Evolutionary conservation across 495 filamentous ascomycete genomes (phyloP).

Genomic region (Penicillium malachiteum): DNA sequence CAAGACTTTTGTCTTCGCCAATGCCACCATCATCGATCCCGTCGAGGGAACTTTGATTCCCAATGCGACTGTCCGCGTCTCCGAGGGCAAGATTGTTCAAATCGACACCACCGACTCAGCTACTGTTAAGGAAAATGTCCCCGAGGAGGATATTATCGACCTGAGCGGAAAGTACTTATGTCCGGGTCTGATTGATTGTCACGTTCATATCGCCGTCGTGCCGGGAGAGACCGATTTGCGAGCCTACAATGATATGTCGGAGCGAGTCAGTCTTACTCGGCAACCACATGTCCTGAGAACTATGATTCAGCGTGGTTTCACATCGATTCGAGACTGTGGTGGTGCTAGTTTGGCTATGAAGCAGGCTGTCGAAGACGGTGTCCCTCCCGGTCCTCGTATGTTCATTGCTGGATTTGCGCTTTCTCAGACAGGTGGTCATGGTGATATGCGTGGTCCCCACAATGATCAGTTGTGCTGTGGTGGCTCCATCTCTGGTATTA

Average conservation of each 20-base stretch:
- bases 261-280: constrained; percentile 15
- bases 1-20: constrained; percentile 22
- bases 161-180: constrained; percentile 47
- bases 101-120: constrained; percentile 9
- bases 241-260: constrained; percentile 21
- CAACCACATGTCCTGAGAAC: constrained; percentile 22
- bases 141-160: constrained; percentile 29
- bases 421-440: constrained; percentile 55
- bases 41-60: constrained; percentile 22
- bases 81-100: constrained; percentile 23
- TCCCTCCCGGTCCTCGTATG: constrained; percentile 46
- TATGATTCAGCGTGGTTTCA: constrained; percentile 55
- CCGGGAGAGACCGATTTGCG: constrained; percentile 36
- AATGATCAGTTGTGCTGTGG: constrained; percentile 41
- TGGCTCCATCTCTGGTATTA: constrained; percentile 25
- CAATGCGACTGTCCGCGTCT: constrained; percentile 24
- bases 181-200: constrained; percentile 59
- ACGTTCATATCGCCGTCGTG: constrained; percentile 52
- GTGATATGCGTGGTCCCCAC: constrained; percentile 39
- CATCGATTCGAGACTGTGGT: constrained; percentile 51
- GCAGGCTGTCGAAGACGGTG: constrained; percentile 46
- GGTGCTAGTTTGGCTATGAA: constrained; percentile 49
- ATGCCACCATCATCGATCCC: constrained; percentile 35
- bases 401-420: constrained; percentile 44
- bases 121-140: neutral